Evolutionary conservation across 2,329 filamentous ascomycete species (phyloP), one percentile per base, ranked within the genome.

Genomic region (Ophiocordyceps sinensis): DNA sequence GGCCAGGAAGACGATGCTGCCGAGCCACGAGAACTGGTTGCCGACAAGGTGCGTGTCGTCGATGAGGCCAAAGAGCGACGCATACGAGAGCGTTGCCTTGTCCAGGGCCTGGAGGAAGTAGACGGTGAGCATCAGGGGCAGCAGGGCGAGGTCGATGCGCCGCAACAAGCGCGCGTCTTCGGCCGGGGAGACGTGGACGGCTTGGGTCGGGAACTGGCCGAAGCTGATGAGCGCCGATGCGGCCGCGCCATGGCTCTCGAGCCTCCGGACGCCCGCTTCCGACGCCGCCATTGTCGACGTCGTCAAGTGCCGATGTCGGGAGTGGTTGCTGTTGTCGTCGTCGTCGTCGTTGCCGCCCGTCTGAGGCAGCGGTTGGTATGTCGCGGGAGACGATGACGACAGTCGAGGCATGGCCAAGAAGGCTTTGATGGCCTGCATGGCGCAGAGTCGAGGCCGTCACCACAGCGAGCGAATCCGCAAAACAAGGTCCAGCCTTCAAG

Each of bases 61-160:
- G 28, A 75, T 68, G 11, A 82, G 62, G 3, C 76, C 76, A 47
- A 80, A 80, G 11, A 80, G 71, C 0, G 75, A 77, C 3, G 73
- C 73, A 49, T 79, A 81, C 2, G 58, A 61, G 59, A 80, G 61
- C 0, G 73, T 75, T 0, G 74, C 69, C 54, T 81, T 81, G 59
- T 80, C 77, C 6, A 79, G 62, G 11, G 68, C 70, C 47, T 81
- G 77, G 0, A 80, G 64, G 50, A 75, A 79, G 56, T 80, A 81
- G 17, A 78, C 72, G 7, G 66, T 64, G 11, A 79, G 60, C 43
- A 81, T 69, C 39, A 68, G 53, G 1, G 61, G 56, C 8, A 67
- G 55, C 21, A 68, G 54, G 9, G 59, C 59, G 23, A 56, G 42
- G 49, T 68, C 65, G 44, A 66, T 66, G 31, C 53, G 55, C 6